Evolutionary conservation across 257 asterid species (phyloP).

Genomic region (Anisodus tanguticus): DNA sequence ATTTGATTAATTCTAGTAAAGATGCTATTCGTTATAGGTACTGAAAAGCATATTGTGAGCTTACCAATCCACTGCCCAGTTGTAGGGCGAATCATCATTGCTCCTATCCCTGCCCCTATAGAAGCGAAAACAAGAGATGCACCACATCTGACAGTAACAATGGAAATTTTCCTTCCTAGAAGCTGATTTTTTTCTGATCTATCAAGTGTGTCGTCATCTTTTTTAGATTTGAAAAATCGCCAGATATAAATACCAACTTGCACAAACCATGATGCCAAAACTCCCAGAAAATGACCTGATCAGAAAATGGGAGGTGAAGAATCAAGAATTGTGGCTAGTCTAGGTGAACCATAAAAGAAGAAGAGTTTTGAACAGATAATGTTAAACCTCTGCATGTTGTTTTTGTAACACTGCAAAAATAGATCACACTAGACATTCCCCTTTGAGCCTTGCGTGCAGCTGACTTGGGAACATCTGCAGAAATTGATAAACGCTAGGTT

Average conservation of each 20-base stretch:
- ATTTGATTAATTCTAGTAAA: slow-evolving; percentile 11
- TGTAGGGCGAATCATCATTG: slow-evolving; percentile 64
- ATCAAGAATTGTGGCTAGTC: slow-evolving; percentile 30
- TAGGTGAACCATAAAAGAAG: not conserved
- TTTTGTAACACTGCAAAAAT: slow-evolving; percentile 60
- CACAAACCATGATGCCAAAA: slow-evolving; percentile 85
- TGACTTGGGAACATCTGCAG: slow-evolving; percentile 82
- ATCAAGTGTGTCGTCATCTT: slow-evolving; percentile 47
- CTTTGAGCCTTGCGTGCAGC: slow-evolving; percentile 88
- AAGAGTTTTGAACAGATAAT: not conserved
- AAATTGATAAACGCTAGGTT: not conserved
- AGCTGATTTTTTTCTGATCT: slow-evolving; percentile 40
- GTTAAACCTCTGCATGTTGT: slow-evolving; percentile 83
- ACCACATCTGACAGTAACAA: slow-evolving; percentile 62
- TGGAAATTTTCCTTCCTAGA: slow-evolving; percentile 62
- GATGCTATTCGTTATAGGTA: not conserved
- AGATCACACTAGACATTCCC: slow-evolving; percentile 58
- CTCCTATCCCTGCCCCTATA: slow-evolving; percentile 92
- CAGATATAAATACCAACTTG: slow-evolving; percentile 78
- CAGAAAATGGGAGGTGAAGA: slow-evolving; percentile 29
- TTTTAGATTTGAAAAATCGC: slow-evolving; percentile 49
- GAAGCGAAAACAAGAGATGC: slow-evolving; percentile 81
- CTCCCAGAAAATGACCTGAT: slow-evolving; percentile 84
- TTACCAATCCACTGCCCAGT: slow-evolving; percentile 95
- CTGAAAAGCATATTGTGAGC: not conserved